These are phyloP conservation scores for Hymenoscyphus scutula DNA, from an alignment of 2,329 filamentous ascomycete species.

Conservation along the genomic window DNA sequence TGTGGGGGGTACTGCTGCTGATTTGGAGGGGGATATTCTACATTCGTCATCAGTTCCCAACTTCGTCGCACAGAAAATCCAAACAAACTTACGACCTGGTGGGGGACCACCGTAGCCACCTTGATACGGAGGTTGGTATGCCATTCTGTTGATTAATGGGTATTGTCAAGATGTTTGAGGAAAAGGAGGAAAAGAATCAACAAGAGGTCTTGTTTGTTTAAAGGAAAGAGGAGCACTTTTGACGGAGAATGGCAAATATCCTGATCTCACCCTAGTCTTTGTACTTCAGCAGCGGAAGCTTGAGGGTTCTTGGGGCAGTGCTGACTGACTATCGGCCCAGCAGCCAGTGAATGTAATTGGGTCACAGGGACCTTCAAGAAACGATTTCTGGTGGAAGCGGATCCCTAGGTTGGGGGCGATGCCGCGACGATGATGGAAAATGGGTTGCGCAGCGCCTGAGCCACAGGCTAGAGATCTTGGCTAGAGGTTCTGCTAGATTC, in stretches of 20 bases:
- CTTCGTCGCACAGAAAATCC: background rate
- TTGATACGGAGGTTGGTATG: conserved; percentile 23
- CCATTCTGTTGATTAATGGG: conserved; percentile 15
- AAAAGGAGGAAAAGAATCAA: background rate
- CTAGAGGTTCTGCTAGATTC: background rate
- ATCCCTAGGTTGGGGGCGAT: background rate
- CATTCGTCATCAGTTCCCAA: conserved; percentile 5
- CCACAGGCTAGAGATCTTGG: conserved; percentile 15
- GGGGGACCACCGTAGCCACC: conserved; percentile 22
- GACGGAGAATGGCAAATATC: background rate
- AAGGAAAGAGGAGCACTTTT: no score
- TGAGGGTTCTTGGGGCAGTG: background rate
- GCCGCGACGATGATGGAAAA: conserved; percentile 5
- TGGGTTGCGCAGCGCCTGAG: conserved; percentile 11
- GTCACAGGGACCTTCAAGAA: background rate
- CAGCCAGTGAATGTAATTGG: background rate
- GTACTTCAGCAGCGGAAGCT: background rate
- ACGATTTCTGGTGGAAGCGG: background rate
- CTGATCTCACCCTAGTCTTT: conserved; percentile 5
- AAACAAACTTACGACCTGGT: conserved; percentile 18
- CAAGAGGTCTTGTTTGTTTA: background rate
- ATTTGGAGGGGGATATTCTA: conserved; percentile 10
- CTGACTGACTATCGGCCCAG: background rate
- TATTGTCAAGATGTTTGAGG: background rate
- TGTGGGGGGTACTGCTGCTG: conserved; percentile 7